A percentile compares a stretch with the other conserved stretches of the same genome.
These are phyloP conservation scores for Suhomyces sp. DNA, from an alignment of 805 yeast genomes.

Conservation along the genomic window DNA sequence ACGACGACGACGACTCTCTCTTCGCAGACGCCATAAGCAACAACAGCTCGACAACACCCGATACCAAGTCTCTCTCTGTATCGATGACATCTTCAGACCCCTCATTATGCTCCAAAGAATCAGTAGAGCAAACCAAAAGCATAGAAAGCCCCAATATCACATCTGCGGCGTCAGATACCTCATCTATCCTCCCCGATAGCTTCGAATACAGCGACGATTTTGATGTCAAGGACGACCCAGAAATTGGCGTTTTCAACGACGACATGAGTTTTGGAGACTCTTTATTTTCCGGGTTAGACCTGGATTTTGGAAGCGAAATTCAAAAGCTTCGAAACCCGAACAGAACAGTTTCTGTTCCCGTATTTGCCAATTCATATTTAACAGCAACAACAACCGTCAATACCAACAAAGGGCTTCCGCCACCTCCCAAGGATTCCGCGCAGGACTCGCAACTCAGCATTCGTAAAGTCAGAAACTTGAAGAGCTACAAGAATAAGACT, in stretches of 20 bases:
- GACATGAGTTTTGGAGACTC: conserved; percentile 3
- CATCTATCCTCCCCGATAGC: conserved; percentile 1
- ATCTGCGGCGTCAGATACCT: not conserved
- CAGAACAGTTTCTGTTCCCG: conserved; percentile 5
- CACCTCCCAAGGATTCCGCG: not conserved
- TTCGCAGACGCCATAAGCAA: conserved; percentile 11
- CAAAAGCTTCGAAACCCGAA: not conserved
- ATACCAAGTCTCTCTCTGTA: not conserved
- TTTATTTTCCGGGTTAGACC: conserved; percentile 4
- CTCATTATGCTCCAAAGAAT: not conserved
- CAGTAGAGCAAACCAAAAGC: not conserved
- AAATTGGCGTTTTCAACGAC: not conserved
- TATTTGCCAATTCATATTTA: not conserved
- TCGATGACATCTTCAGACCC: not conserved
- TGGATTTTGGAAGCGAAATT: conserved; percentile 1
- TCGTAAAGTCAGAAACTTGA: conserved; percentile 8
- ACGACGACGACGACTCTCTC: conserved; percentile 15
- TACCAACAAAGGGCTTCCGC: conserved; percentile 5
- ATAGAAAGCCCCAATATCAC: not conserved
- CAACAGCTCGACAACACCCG: not conserved
- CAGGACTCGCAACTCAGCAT: not conserved
- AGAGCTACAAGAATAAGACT: conserved; percentile 3
- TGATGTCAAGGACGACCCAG: not conserved
- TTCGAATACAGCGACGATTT: not conserved
- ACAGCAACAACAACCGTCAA: conserved; percentile 2